Evolutionary conservation across 1,139 yeast genomes (phyloP).

Genomic region (Protomyces inundatus): DNA sequence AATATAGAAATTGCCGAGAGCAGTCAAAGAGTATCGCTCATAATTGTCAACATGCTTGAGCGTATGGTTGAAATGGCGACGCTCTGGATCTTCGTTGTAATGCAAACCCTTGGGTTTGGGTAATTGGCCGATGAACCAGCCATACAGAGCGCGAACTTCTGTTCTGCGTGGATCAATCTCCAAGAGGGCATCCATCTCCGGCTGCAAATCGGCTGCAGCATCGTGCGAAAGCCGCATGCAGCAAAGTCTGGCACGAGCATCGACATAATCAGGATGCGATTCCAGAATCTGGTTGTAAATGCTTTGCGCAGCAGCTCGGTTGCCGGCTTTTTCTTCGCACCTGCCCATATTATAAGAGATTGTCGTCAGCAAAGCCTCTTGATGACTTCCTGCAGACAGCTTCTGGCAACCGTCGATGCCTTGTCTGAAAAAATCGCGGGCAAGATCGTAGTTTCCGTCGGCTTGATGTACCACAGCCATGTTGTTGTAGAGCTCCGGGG

Average conservation of each 20-base stretch:
- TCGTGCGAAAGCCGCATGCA: slow-evolving; percentile 27
- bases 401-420: slow-evolving; percentile 46
- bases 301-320: slow-evolving; percentile 46
- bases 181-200: slow-evolving; percentile 54
- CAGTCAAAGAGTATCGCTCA: slow-evolving; percentile 81
- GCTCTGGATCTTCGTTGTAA: slow-evolving; percentile 47
- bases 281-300: slow-evolving; percentile 54
- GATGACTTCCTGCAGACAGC: slow-evolving; percentile 23
- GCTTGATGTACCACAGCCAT: slow-evolving; percentile 78
- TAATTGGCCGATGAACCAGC: slow-evolving; percentile 73
- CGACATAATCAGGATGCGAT: slow-evolving; percentile 64
- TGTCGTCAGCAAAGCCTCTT: slow-evolving; percentile 35
- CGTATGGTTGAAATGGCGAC: slow-evolving; percentile 77
- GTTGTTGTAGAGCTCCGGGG: slow-evolving; percentile 70
- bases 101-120: slow-evolving; percentile 49
- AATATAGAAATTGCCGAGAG: slow-evolving; percentile 83
- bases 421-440: slow-evolving; percentile 48
- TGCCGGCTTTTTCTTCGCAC: slow-evolving; percentile 42
- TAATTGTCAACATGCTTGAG: slow-evolving; percentile 71
- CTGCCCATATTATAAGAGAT: slow-evolving; percentile 43
- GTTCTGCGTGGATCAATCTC: slow-evolving; percentile 55
- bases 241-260: slow-evolving; percentile 36
- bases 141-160: slow-evolving; percentile 84
- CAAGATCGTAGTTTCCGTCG: slow-evolving; percentile 54
- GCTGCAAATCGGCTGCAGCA: slow-evolving; percentile 46